Conservation (phyloP, 2,329 filamentous ascomycete genomes). For the Colletotrichum sp. region DNA sequence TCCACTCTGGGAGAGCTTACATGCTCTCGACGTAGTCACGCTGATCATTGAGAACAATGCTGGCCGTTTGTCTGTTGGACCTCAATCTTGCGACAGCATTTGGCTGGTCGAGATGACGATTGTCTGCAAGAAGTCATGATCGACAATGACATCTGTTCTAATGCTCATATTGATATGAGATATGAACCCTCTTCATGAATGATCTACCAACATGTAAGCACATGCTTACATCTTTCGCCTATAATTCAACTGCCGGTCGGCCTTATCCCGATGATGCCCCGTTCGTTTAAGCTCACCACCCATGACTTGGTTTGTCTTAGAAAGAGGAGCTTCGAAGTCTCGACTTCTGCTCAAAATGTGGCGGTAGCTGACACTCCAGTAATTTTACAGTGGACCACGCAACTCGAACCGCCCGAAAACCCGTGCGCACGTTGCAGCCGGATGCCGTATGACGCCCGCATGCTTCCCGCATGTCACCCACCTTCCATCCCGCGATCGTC, state of each 20-base stretch:
- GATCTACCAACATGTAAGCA: not conserved
- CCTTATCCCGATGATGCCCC: not conserved
- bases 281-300: not conserved
- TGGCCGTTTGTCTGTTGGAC: not conserved
- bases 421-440: not conserved
- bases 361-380: not conserved
- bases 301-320: not conserved
- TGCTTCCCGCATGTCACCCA: not conserved
- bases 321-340: not conserved
- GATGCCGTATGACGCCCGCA: not conserved
- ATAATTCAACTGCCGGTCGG: not conserved
- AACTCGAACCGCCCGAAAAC: not conserved
- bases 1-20: not conserved
- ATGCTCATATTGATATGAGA: not conserved
- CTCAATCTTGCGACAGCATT: not conserved
- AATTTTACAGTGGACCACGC: not conserved
- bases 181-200: not conserved
- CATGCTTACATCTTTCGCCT: not conserved
- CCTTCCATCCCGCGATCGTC: not conserved
- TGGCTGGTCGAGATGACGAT: not conserved
- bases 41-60: not conserved
- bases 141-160: not conserved
- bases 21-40: not conserved
- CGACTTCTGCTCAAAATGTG: not conserved
- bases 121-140: not conserved